Percentiles rank a stretch among this genome's conserved stretches.
Conservation (phyloP, 169 alveolate species). For the Blepharisma undulans region DNA sequence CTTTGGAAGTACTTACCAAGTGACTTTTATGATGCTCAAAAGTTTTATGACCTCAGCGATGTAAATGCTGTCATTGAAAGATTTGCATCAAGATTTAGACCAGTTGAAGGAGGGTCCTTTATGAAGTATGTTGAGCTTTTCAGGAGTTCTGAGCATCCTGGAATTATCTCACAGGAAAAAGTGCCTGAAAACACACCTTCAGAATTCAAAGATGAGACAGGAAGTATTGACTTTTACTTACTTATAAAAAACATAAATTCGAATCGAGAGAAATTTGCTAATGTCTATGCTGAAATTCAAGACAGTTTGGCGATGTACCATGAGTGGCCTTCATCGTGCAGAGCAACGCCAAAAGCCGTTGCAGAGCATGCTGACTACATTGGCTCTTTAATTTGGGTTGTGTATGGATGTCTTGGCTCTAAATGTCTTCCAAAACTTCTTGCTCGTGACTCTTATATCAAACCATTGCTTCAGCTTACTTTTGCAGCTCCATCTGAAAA, state of each 20-base stretch:
- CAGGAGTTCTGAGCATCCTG: background rate
- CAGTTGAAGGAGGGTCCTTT: background rate
- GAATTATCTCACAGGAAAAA: background rate
- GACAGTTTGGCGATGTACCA: too few relatives aligned
- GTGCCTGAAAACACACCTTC: slow-evolving; percentile 1
- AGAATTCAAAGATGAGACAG: background rate
- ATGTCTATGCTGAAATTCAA: background rate
- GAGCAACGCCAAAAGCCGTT: too few relatives aligned
- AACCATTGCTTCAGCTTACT: background rate
- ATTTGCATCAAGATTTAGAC: background rate
- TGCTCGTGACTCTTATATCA: background rate
- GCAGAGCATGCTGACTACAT: slow-evolving; percentile 9
- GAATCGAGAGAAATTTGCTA: background rate
- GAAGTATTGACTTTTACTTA: slow-evolving; percentile 12
- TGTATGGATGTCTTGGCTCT: slow-evolving; percentile 25
- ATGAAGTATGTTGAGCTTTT: background rate
- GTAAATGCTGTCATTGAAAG: background rate
- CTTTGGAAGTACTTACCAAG: background rate
- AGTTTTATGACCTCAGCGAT: slow-evolving; percentile 1
- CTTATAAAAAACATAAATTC: background rate
- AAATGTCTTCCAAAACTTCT: background rate
- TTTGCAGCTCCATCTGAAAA: background rate
- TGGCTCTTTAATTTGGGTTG: slow-evolving; percentile 5
- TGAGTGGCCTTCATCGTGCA: too few relatives aligned
- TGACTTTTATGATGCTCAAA: slow-evolving; percentile 11